Percentiles rank a stretch among this genome's conserved stretches.
These are phyloP conservation scores for Torrubiella hemipterigena DNA, from an alignment of 2,329 filamentous ascomycete species.

Conservation along the genomic window DNA sequence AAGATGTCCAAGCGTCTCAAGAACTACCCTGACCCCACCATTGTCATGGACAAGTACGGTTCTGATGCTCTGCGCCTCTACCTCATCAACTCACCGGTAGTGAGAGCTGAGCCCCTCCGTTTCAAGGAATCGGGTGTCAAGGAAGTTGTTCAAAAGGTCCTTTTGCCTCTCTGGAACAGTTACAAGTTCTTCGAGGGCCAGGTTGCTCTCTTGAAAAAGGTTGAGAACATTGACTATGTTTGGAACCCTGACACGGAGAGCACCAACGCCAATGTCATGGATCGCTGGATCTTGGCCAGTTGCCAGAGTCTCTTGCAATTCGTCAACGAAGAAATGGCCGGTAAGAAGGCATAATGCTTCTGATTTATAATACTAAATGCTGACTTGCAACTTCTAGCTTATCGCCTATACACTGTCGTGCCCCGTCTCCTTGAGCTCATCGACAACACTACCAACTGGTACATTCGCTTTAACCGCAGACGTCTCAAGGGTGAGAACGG, in stretches of 20 bases:
- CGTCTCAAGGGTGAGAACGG: constrained; percentile 85
- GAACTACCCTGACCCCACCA: constrained; percentile 81
- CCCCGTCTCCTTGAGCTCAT: constrained; percentile 73
- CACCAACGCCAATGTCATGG: constrained; percentile 83
- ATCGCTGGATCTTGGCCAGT: constrained; percentile 86
- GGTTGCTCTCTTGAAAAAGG: constrained; percentile 75
- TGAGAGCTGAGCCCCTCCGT: constrained; percentile 76
- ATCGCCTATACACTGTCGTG: constrained; percentile 83
- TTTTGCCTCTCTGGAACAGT: constrained; percentile 89
- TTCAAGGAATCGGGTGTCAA: constrained; percentile 92
- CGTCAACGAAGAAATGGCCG: constrained; percentile 84
- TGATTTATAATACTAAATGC: not conserved
- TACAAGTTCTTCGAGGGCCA: constrained; percentile 95
- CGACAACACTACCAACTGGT: constrained; percentile 97
- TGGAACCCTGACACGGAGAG: constrained; percentile 68
- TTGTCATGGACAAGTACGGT: constrained; percentile 79
- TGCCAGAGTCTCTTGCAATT: constrained; percentile 86
- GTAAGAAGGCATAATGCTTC: constrained; percentile 27
- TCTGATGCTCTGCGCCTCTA: constrained; percentile 91
- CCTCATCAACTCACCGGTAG: constrained; percentile 91
- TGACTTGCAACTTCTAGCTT: constrained; percentile 27
- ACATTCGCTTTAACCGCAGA: constrained; percentile 88
- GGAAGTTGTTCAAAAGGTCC: constrained; percentile 84
- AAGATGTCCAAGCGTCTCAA: constrained; percentile 98
- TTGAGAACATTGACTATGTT: constrained; percentile 60